Conservation (phyloP, 768 basidiomycete species). For the Rhodosporidiobolus odoratus region DNA sequence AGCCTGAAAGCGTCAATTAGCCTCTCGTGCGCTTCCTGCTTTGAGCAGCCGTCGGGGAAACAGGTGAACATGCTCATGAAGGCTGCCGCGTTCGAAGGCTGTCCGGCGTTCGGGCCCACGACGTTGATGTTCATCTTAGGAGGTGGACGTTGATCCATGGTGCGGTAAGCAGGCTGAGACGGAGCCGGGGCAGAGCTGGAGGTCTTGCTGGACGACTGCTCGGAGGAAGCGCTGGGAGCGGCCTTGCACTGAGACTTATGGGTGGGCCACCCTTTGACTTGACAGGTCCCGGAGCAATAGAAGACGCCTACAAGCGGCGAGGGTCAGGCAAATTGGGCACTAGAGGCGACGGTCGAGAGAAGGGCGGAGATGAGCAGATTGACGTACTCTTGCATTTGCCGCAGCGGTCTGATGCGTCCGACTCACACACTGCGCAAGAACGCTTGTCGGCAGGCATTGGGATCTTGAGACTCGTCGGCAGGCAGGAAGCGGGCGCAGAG, state of each 20-base stretch:
- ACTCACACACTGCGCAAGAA: neutral
- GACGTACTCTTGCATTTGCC: neutral
- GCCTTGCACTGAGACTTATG: constrained; percentile 5
- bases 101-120: too few species aligned
- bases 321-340: neutral
- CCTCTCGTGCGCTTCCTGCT: neutral
- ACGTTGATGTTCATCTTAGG: neutral
- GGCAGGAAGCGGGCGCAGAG: too few species aligned
- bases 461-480: too few species aligned
- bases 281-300: neutral
- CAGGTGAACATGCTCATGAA: neutral
- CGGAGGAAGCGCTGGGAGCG: neutral
- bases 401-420: neutral
- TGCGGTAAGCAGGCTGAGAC: neutral
- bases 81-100: neutral
- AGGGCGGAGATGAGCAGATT: too few species aligned
- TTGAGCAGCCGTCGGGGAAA: neutral
- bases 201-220: neutral
- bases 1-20: constrained; percentile 8
- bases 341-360: too few species aligned
- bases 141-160: too few species aligned
- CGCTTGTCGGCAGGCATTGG: neutral
- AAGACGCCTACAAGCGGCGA: neutral
- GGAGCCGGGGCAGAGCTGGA: neutral
- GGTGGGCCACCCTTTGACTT: neutral